Percentiles rank a stretch among this genome's conserved stretches.
Conservation (phyloP, 176 grass and related monocot genomes). For the Pontederia crassipes region DNA sequence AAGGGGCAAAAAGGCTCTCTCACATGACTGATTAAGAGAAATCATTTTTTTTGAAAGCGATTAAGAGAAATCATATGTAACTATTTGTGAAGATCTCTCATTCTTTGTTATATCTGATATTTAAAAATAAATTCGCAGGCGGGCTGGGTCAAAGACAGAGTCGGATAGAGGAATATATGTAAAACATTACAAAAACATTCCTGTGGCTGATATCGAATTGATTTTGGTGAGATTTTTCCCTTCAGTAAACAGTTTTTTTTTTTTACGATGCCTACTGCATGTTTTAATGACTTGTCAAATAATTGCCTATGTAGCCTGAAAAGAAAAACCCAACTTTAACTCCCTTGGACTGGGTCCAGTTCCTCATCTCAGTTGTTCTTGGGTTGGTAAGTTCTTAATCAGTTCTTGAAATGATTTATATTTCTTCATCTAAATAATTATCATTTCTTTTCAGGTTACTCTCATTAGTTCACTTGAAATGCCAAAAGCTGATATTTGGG, state of each 20-base stretch:
- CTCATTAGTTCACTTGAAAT: constrained; percentile 73
- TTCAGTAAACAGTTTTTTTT: not conserved
- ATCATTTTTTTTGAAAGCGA: too few species aligned
- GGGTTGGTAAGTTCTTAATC: constrained; percentile 76
- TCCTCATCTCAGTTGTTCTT: constrained; percentile 74
- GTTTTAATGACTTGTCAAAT: not conserved
- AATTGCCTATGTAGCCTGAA: constrained; percentile 54
- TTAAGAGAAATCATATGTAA: not conserved
- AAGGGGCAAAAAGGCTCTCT: not conserved
- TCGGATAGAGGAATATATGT: constrained; percentile 71
- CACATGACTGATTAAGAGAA: not conserved
- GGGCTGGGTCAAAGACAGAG: constrained; percentile 42
- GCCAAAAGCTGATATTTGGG: constrained; percentile 91
- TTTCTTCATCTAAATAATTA: constrained; percentile 4
- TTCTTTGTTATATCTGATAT: too few species aligned
- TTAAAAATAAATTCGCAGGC: constrained; percentile 32
- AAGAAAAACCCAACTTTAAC: constrained; percentile 98
- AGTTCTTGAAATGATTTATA: not conserved
- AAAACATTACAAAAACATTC: constrained; percentile 98
- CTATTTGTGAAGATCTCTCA: not conserved
- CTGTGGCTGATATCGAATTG: constrained; percentile 96
- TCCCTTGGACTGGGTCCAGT: constrained; percentile 90
- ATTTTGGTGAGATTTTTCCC: constrained; percentile 56
- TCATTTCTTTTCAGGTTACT: constrained; percentile 43
- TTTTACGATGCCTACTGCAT: not conserved